Evolutionary conservation across 106 monocot species (phyloP).

Genomic region (Posidonia australis): DNA sequence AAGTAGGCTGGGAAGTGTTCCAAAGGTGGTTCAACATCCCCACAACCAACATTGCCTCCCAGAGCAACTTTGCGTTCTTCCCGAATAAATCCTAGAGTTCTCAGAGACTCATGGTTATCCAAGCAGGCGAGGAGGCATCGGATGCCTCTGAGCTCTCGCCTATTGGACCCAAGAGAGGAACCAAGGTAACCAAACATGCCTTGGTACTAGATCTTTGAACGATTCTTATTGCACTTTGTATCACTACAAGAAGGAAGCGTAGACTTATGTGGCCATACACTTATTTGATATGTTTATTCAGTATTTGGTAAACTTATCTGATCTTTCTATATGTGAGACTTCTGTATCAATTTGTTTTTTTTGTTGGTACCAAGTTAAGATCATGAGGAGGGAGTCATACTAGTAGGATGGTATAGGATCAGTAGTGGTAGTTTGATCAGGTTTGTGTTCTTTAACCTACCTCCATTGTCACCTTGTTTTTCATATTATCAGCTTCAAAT

Average conservation of each 20-base stretch:
- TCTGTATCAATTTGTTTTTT: neutral
- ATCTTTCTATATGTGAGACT: neutral
- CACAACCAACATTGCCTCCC: too few relatives aligned
- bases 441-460: constrained; percentile 1
- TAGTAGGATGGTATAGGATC: constrained; percentile 27
- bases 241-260: too few relatives aligned
- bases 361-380: constrained; percentile 12
- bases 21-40: too few relatives aligned
- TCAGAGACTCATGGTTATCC: neutral
- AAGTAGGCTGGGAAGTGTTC: too few relatives aligned
- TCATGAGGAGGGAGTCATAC: constrained; percentile 29
- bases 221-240: too few relatives aligned
- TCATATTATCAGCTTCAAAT: neutral
- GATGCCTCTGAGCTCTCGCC: neutral
- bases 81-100: neutral
- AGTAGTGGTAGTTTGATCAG: constrained; percentile 36
- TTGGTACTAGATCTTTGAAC: too few relatives aligned
- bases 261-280: too few relatives aligned
- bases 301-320: too few relatives aligned
- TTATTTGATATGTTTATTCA: too few relatives aligned
- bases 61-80: neutral
- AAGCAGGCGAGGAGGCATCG: neutral
- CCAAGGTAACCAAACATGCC: neutral
- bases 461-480: neutral
- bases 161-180: constrained; percentile 6